Evolutionary conservation across 805 yeast species (phyloP).

Genomic region (Wickerhamiella vanderwaltii): DNA sequence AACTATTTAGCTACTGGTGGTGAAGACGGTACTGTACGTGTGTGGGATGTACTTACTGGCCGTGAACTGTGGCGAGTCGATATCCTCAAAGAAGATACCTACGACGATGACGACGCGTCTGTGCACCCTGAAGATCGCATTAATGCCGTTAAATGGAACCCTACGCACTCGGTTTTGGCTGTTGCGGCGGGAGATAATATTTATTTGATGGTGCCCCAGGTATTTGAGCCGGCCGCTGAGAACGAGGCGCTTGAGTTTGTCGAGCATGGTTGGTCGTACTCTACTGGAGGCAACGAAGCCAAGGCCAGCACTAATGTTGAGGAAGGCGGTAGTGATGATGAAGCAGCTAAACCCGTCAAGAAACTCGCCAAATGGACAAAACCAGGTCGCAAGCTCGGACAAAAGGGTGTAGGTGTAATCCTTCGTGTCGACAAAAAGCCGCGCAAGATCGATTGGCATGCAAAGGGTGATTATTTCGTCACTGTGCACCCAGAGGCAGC

Average conservation of each 20-base stretch:
- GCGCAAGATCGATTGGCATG: conserved; percentile 85
- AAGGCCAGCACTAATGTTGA: conserved; percentile 22
- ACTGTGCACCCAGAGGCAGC: conserved; percentile 92
- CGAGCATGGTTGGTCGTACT: conserved; percentile 89
- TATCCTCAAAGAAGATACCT: conserved; percentile 28
- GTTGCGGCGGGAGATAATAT: conserved; percentile 72
- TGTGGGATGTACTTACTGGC: conserved; percentile 96
- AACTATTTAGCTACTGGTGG: conserved; percentile 95
- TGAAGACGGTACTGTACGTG: conserved; percentile 87
- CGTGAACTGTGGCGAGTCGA: conserved; percentile 64
- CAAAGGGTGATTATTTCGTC: conserved; percentile 93
- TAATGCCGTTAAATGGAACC: conserved; percentile 72
- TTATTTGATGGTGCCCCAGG: conserved; percentile 62
- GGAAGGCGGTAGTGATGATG: conserved; percentile 28
- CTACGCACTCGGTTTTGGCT: conserved; percentile 71
- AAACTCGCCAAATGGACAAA: conserved; percentile 61
- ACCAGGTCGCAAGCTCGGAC: conserved; percentile 51
- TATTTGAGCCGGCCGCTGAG: conserved; percentile 79
- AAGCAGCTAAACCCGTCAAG: conserved; percentile 23
- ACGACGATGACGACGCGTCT: conserved; percentile 22
- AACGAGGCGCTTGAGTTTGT: conserved; percentile 64
- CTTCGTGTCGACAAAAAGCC: conserved; percentile 54
- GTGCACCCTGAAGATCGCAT: conserved; percentile 36
- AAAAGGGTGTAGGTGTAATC: conserved; percentile 58
- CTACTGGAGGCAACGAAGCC: conserved; percentile 26